Percentiles rank a stretch among this genome's conserved stretches.
phyloP scores from a whole-genome alignment of 2,329 filamentous ascomycete species.

The Ascomycota sp. region DNA sequence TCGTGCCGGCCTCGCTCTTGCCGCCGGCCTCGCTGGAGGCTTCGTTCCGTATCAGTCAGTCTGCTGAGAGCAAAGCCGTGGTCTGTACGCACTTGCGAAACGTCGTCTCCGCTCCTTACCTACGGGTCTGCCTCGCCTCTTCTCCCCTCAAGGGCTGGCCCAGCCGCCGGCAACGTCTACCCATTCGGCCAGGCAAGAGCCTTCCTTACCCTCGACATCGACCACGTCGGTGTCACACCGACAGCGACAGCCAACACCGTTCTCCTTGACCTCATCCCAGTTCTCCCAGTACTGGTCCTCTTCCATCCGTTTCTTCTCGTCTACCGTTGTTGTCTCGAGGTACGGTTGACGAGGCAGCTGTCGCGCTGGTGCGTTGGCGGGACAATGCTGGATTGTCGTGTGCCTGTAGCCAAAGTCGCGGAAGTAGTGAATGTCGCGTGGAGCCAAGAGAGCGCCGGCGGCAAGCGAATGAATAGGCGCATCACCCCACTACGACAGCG shows the following conservation, averaged over 20 bases:
- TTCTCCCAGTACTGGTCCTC: constrained; percentile 94
- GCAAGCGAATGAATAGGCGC: constrained; percentile 95
- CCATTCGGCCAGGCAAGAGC: constrained; percentile 89
- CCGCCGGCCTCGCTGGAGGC: too few relatives aligned
- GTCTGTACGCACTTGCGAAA: too few relatives aligned
- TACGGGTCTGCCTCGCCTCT: neutral
- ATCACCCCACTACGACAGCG: constrained; percentile 65
- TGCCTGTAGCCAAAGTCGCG: constrained; percentile 96
- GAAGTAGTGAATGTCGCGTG: constrained; percentile 90
- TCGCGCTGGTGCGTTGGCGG: constrained; percentile 76
- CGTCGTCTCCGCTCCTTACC: too few relatives aligned
- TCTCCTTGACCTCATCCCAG: constrained; percentile 75
- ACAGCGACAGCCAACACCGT: constrained; percentile 91
- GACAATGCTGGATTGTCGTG: constrained; percentile 96
- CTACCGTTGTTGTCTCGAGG: constrained; percentile 59
- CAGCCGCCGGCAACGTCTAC: constrained; percentile 92
- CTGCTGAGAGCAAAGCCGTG: too few relatives aligned
- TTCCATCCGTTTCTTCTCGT: constrained; percentile 68
- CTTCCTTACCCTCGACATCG: constrained; percentile 93
- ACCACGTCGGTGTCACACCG: constrained; percentile 94
- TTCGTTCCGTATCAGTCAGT: too few relatives aligned
- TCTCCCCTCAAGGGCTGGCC: constrained; percentile 29
- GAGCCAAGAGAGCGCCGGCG: constrained; percentile 65
- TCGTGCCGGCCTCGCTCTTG: too few relatives aligned
- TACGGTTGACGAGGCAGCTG: constrained; percentile 66